Evolutionary conservation across 306 rosid genomes (phyloP).

Genomic region (Canavalia gladiata): DNA sequence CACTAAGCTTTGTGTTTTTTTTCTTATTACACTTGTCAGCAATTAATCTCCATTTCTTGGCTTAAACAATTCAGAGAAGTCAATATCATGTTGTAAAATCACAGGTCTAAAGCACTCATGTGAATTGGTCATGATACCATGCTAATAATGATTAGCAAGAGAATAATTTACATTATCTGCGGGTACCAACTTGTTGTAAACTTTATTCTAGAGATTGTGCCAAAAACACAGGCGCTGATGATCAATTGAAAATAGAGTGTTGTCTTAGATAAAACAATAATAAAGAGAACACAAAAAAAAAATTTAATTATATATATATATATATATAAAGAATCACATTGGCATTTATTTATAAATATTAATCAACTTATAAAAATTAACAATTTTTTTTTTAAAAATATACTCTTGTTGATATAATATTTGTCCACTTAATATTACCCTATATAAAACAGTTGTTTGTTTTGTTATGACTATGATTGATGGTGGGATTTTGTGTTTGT

Average conservation of each 20-base stretch:
- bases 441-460: slow-evolving; percentile 32
- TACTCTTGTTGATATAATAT: neutral
- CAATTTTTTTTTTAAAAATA: neutral
- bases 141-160: slow-evolving; percentile 51
- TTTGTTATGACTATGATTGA: slow-evolving; percentile 41
- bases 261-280: neutral
- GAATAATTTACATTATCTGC: slow-evolving; percentile 56
- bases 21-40: slow-evolving; percentile 54
- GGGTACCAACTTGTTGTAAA: slow-evolving; percentile 56
- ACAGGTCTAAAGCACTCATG: slow-evolving; percentile 54
- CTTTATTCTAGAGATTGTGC: slow-evolving; percentile 45
- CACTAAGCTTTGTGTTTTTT: slow-evolving; percentile 49
- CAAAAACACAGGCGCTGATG: neutral
- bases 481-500: slow-evolving; percentile 45
- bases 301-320: neutral
- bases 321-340: neutral
- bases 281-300: neutral
- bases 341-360: neutral
- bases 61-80: slow-evolving; percentile 41
- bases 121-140: slow-evolving; percentile 48
- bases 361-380: neutral
- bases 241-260: slow-evolving; percentile 28
- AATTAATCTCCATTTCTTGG: slow-evolving; percentile 53
- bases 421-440: slow-evolving; percentile 24
- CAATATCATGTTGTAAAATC: slow-evolving; percentile 48